A percentile compares a stretch with the other conserved stretches of the same genome.
Conservation (phyloP, 2,329 filamentous ascomycete genomes). For the Botryotinia globosa region DNA sequence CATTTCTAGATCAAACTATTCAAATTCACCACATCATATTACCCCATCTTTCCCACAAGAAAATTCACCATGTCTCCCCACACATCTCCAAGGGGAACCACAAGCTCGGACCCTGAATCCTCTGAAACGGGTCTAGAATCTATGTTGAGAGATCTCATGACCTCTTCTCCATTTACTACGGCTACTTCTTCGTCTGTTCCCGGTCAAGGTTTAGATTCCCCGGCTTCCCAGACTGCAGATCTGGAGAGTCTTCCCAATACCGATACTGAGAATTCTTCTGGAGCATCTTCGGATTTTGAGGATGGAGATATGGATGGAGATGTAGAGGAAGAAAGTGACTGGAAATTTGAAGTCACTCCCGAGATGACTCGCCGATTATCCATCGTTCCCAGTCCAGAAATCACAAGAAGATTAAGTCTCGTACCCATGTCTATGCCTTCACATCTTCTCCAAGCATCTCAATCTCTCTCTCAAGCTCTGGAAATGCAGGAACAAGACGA, state of each 20-base stretch:
- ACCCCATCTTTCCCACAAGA: background rate
- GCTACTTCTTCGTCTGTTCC: background rate
- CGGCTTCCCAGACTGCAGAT: conserved; percentile 25
- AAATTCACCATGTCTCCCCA: conserved; percentile 13
- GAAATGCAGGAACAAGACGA: conserved; percentile 30
- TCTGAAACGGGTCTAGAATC: conserved; percentile 1
- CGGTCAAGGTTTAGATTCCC: background rate
- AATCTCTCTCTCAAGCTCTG: conserved; percentile 27
- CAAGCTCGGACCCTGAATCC: conserved; percentile 4
- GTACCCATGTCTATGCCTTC: conserved; percentile 2
- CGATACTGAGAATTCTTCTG: conserved; percentile 29
- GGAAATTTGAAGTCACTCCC: conserved; percentile 19
- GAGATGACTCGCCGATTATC: conserved; percentile 18
- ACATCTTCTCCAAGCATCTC: conserved; percentile 5
- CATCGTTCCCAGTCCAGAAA: conserved; percentile 26
- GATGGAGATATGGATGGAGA: conserved; percentile 1
- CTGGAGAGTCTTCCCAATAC: conserved; percentile 27
- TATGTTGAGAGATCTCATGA: conserved; percentile 7
- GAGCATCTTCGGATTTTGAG: conserved; percentile 5
- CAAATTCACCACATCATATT: background rate
- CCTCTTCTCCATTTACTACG: background rate
- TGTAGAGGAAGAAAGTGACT: background rate
- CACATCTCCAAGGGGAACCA: background rate
- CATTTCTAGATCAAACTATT: background rate
- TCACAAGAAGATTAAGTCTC: conserved; percentile 24